A percentile compares a stretch with the other conserved stretches of the same genome.
Conservation (phyloP, 208 protist genomes). For the Trypanosoma grayi region DNA sequence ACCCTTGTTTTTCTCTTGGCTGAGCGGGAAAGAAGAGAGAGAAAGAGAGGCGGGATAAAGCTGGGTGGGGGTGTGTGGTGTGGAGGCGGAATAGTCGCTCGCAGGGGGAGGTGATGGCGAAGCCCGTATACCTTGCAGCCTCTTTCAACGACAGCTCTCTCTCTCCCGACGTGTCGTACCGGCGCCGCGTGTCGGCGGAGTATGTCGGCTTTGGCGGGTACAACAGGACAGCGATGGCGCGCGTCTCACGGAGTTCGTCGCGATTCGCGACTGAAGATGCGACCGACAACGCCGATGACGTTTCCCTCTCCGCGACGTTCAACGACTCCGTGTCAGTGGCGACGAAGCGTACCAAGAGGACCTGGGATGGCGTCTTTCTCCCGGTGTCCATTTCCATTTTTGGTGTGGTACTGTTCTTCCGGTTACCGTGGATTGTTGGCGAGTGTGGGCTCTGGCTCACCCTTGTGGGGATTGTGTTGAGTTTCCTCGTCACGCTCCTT, state of each 20-base stretch:
- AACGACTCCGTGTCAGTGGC: background rate
- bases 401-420: conserved; percentile 30
- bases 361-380: conserved; percentile 33
- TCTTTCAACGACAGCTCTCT: background rate
- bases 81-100: too few relatives aligned
- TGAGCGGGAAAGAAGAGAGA: background rate
- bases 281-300: background rate
- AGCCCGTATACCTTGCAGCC: background rate
- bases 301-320: background rate
- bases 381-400: conserved; percentile 29
- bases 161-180: background rate
- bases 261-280: background rate
- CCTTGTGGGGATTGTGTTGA: conserved; percentile 22
- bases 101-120: too few relatives aligned
- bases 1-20: background rate
- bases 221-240: conserved; percentile 9
- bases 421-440: conserved; percentile 28
- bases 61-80: too few relatives aligned
- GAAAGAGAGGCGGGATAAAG: background rate
- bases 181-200: background rate
- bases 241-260: background rate
- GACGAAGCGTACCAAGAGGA: conserved; percentile 13
- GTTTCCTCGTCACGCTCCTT: conserved; percentile 24
- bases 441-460: conserved; percentile 26
- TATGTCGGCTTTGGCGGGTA: conserved; percentile 10